Conservation (phyloP, 139 green algal species). For the Dunaliella primolecta region DNA sequence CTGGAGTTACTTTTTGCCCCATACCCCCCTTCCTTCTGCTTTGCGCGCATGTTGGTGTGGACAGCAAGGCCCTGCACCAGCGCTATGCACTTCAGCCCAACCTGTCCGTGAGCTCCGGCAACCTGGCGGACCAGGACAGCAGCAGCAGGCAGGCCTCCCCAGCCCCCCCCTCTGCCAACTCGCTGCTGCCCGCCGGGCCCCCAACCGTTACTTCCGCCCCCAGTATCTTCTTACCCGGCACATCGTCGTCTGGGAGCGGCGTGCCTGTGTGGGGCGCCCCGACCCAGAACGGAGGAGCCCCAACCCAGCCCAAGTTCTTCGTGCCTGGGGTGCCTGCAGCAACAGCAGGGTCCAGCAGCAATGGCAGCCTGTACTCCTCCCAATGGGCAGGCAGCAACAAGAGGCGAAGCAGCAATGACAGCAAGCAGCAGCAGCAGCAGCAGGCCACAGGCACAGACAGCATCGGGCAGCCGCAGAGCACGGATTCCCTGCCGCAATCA, state of each 20-base stretch:
- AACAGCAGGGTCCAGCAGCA: slow-evolving; percentile 4
- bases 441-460: no score
- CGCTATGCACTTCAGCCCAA: slow-evolving; percentile 37
- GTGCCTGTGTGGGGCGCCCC: no score
- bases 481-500: no score
- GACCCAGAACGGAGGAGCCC: neutral
- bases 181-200: neutral
- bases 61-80: slow-evolving; percentile 8
- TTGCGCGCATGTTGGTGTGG: no score
- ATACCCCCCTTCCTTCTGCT: no score
- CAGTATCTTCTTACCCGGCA: neutral
- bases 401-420: no score
- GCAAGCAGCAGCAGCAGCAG: no score
- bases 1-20: no score
- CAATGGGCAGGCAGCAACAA: neutral
- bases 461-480: no score
- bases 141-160: neutral
- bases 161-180: neutral
- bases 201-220: neutral
- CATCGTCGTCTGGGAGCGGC: neutral
- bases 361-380: neutral
- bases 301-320: slow-evolving; percentile 8
- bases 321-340: slow-evolving; percentile 10
- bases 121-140: slow-evolving; percentile 9
- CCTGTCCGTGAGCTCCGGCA: slow-evolving; percentile 22